A percentile compares a stretch with the other conserved stretches of the same genome.
Conservation (phyloP, 371 early-diverging fungal species). For the Apophysomyces variabilis region DNA sequence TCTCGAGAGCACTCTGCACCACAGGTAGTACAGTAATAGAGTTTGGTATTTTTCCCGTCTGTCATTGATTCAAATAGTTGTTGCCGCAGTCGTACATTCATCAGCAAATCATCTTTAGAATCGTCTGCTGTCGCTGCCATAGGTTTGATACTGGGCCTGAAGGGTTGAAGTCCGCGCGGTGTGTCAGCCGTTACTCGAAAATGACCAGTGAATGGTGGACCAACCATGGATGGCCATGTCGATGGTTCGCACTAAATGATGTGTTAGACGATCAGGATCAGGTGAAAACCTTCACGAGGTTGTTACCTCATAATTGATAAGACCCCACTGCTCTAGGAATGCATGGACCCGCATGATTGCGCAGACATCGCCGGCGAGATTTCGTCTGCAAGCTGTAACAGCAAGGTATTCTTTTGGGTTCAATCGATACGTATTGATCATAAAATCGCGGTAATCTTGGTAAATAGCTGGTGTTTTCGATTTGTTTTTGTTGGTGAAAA, state of each 20-base stretch:
- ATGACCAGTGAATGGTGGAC: constrained; percentile 95
- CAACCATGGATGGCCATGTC: constrained; percentile 90
- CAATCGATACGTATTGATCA: constrained; percentile 95
- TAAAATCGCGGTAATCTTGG: constrained; percentile 97
- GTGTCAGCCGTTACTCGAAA: constrained; percentile 96
- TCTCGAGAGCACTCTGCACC: constrained; percentile 84
- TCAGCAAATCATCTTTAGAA: constrained; percentile 23
- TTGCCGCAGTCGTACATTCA: constrained; percentile 58
- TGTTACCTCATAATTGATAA: constrained; percentile 96
- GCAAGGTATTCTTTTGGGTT: constrained; percentile 96
- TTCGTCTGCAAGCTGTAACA: constrained; percentile 94
- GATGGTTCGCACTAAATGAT: constrained; percentile 81
- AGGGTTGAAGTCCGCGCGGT: constrained; percentile 90
- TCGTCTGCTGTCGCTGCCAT: constrained; percentile 12
- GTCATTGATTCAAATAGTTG: constrained; percentile 55
- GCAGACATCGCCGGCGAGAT: constrained; percentile 97
- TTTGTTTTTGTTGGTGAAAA: constrained; percentile 89
- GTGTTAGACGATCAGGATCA: not conserved
- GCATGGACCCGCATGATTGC: constrained; percentile 97
- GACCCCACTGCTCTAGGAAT: constrained; percentile 99
- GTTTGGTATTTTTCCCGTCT: constrained; percentile 41
- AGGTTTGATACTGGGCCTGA: constrained; percentile 66
- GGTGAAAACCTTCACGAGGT: not conserved
- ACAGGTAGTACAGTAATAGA: constrained; percentile 86
- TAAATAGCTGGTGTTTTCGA: constrained; percentile 93